These are phyloP conservation scores for Durio zibethinus DNA, from an alignment of 345 rosid genomes.

Conservation along the genomic window DNA sequence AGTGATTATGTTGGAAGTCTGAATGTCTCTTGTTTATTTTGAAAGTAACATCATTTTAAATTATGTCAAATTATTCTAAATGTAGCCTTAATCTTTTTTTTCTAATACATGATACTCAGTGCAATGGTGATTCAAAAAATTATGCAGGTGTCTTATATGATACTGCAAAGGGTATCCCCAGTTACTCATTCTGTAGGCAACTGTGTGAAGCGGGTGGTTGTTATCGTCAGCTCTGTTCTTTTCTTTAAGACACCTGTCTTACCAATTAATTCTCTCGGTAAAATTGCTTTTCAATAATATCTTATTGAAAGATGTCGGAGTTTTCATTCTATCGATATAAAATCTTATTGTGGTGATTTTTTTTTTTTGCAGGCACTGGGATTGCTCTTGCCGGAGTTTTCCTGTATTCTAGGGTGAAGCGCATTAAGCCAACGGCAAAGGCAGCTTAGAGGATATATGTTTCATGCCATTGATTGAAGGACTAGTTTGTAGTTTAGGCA, in stretches of 20 bases:
- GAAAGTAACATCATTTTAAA: not conserved
- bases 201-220: constrained; percentile 98
- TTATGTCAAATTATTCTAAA: not conserved
- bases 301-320: not conserved
- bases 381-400: constrained; percentile 94
- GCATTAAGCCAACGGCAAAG: constrained; percentile 85
- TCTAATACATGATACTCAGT: not conserved
- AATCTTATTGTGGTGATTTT: constrained; percentile 6
- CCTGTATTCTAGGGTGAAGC: constrained; percentile 89
- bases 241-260: constrained; percentile 87
- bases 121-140: constrained; percentile 12
- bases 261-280: constrained; percentile 81
- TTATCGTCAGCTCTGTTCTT: constrained; percentile 96
- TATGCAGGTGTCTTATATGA: constrained; percentile 91
- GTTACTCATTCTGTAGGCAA: constrained; percentile 98
- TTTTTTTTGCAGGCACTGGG: constrained; percentile 68
- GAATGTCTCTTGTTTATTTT: not conserved
- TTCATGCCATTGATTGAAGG: not conserved
- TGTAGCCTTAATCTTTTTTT: not conserved
- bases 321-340: too few species aligned
- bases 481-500: constrained; percentile 21
- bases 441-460: constrained; percentile 39
- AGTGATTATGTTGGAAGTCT: not conserved
- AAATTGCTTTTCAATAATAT: constrained; percentile 4
- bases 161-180: constrained; percentile 92